Evolutionary conservation across 345 rosid genomes (phyloP), one percentile per base, ranked within the genome.

Genomic region (Euclidium syriacum): DNA sequence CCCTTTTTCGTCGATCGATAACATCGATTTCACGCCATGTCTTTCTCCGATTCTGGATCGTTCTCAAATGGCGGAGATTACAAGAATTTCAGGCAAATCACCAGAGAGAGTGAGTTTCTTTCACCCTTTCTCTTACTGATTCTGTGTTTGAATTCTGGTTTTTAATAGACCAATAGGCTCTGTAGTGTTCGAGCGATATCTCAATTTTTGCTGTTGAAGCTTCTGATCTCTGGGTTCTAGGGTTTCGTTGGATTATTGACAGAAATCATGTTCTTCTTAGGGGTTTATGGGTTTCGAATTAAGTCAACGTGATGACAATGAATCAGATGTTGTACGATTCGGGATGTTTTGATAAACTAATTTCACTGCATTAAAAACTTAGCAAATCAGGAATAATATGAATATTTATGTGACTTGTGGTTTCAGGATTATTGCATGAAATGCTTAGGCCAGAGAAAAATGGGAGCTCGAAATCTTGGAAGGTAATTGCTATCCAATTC

Each of bases 31-130:
- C 57, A 16, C 47, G 44, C 54, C 51, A 89, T 92, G 97, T 89
- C 96, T 50, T 77, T 75, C 80, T 92, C 97, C 30, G 96, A 92
- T 73, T 87, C 94, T 40, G 95, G 91, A 71, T 82, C 98, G 19
- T 84, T 81, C 44, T 72, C 76, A 14, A 52, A 64, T 58, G 80
- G 71, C 44, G 87, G 80, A 51, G 95, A 89, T 41, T 75, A 85
- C 85, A 89, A 79, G 78, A 82, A 67, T 73, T 81, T 92, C 74
- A 74, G 73, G 16, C 95, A 89, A 74, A 79, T 80, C 76, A 85
- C 79, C 71, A 83, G 97, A 25, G 98, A 89, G 72, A 82, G 98
- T 92, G 44, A 82, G 85, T 59, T 52, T 30, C 6, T 24, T 67
- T 22, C 43, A 16, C 25, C 25, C 38, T 42, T 29, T 47, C 18